Conservation (phyloP, 345 rosid species). For the Anacardium occidentale region DNA sequence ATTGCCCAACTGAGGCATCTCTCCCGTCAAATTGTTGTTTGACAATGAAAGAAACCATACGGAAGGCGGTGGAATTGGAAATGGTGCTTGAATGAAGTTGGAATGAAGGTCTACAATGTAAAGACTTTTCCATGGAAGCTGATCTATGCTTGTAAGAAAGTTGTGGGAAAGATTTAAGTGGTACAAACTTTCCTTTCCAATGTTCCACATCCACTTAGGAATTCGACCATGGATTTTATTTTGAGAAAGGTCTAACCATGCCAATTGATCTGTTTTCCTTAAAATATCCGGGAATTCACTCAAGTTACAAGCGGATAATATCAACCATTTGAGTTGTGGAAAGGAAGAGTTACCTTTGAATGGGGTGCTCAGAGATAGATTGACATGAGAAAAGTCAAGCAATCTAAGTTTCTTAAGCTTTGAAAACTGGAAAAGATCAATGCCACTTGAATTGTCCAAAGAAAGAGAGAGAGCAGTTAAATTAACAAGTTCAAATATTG, state of each 20-base stretch:
- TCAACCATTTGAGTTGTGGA: too few relatives aligned
- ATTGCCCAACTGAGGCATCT: too few relatives aligned
- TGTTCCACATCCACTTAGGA: background rate
- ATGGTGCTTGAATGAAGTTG: too few relatives aligned
- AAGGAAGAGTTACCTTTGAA: background rate
- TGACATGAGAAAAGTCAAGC: background rate
- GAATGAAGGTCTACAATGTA: too few relatives aligned
- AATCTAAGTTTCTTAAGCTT: background rate
- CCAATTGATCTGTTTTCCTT: background rate
- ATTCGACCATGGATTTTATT: background rate
- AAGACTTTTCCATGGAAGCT: too few relatives aligned
- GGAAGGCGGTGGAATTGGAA: too few relatives aligned
- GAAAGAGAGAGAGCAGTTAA: background rate
- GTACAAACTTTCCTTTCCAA: too few relatives aligned
- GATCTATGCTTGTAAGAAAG: too few relatives aligned
- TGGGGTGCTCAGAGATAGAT: background rate
- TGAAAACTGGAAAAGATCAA: conserved; percentile 9
- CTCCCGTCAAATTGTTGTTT: too few relatives aligned
- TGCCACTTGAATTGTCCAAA: conserved; percentile 19
- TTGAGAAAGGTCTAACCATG: background rate
- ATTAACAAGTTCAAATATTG: background rate
- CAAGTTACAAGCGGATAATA: too few relatives aligned
- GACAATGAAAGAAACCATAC: background rate
- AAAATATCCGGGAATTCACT: too few relatives aligned
- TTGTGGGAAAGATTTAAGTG: too few relatives aligned